Evolutionary conservation across 371 early-diverging fungal genomes (phyloP).

Genomic region (Catenaria anguillulae): DNA sequence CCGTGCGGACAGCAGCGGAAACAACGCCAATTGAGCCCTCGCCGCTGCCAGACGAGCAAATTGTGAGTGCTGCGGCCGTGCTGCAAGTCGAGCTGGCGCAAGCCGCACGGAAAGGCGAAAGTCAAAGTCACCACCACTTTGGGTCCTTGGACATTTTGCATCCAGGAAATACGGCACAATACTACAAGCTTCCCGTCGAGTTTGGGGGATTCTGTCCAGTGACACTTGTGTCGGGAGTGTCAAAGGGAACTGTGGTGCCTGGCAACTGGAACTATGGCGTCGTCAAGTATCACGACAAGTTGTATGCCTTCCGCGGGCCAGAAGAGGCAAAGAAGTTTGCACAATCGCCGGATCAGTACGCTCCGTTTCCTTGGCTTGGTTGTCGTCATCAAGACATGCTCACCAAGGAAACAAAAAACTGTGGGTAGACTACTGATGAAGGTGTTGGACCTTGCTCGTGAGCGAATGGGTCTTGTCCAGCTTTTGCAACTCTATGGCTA

Average conservation of each 20-base stretch:
- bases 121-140: neutral
- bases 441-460: conserved; percentile 23
- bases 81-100: conserved; percentile 14
- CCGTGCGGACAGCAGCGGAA: neutral
- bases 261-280: conserved; percentile 33
- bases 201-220: conserved; percentile 31
- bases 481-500: conserved; percentile 30
- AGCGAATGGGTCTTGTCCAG: conserved; percentile 25
- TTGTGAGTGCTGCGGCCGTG: conserved; percentile 20
- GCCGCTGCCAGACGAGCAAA: conserved; percentile 13
- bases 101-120: neutral
- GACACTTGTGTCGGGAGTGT: conserved; percentile 13
- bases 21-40: neutral
- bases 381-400: too few species aligned
- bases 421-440: conserved; percentile 25
- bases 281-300: conserved; percentile 26
- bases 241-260: conserved; percentile 25
- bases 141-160: conserved; percentile 24
- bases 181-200: conserved; percentile 31
- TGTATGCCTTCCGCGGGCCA: conserved; percentile 21
- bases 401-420: too few species aligned
- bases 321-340: conserved; percentile 23
- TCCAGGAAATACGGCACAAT: conserved; percentile 36
- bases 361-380: neutral
- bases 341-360: neutral